phyloP scores from a whole-genome alignment of 345 rosid species.

The Dipteronia dyeriana region DNA sequence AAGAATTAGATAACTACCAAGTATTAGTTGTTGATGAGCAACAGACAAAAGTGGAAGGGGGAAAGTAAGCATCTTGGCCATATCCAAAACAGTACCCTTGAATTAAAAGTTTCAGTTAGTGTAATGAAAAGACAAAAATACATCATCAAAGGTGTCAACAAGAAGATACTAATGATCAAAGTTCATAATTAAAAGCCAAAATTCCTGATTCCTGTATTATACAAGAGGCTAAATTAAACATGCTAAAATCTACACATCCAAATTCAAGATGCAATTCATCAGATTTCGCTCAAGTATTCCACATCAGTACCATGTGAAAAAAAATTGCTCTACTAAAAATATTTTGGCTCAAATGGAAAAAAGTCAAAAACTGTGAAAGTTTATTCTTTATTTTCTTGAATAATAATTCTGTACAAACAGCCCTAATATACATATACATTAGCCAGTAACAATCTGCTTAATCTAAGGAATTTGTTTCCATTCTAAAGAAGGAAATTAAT shows the following conservation, averaged over 20 bases:
- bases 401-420: too few relatives aligned
- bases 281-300: neutral
- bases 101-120: conserved; percentile 33
- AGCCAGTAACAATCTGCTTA: too few relatives aligned
- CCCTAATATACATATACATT: too few relatives aligned
- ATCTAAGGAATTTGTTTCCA: too few relatives aligned
- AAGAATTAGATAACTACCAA: conserved; percentile 45
- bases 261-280: neutral
- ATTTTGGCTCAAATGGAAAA: neutral
- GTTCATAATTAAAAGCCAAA: neutral
- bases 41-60: conserved; percentile 80
- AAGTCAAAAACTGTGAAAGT: too few relatives aligned
- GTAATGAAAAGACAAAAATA: neutral
- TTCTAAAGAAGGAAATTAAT: too few relatives aligned
- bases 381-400: too few relatives aligned
- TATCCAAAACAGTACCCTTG: conserved; percentile 65
- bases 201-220: neutral
- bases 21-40: conserved; percentile 80
- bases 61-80: conserved; percentile 73
- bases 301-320: neutral
- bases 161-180: neutral
- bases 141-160: conserved; percentile 8
- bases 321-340: neutral
- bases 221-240: neutral
- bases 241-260: neutral